Evolutionary conservation across 192 early-diverging fungal genomes (phyloP), one percentile per base, ranked within the genome.

Genomic region (Spinellus fusiger): DNA sequence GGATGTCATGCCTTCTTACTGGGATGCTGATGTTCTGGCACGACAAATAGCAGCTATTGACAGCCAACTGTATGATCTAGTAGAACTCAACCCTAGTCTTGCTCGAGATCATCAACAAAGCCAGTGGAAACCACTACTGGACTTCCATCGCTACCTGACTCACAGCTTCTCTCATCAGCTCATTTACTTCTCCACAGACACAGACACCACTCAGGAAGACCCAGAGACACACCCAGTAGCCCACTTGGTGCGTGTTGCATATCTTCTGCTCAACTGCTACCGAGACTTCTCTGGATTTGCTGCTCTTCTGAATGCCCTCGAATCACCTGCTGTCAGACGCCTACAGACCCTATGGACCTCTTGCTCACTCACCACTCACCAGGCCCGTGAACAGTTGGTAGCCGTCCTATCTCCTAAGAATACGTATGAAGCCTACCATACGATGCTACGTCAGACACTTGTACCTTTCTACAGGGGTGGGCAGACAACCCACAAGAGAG

Each of bases 241-340:
- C 3, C 72, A 77, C 49, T 57, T 73, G n/a, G 66, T 80, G 22
- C 70, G 65, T 35, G 64, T 78, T 5, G 78, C 78, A 12, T 59
- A 75, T 46, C 62, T 74, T 16, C 56, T 83, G 18, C 57, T 83
- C 13, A 66, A 80, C 48, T 76, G 73, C 3, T 77, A 80, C 49
- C 77, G 80, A 57, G 77, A 83, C 69, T 80, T 80, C 35, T 76
- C 75, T 49, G 58, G 74, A 25, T 83, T 80, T 51, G 71, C 73
- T 35, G 80, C 80, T 3, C 35, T 83, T 23, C 66, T 83, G 69
- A 65, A 69, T 28, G 76, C 80, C 3, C 52, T 83, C 0, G 69
- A 67, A 10, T 74, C 73, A 26, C 76, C 76, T n/a, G 80, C 80
- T 51, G 76, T 83, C 29, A 70, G 71, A 35, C 70, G 80, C 26